A percentile compares a stretch with the other conserved stretches of the same genome.
These are phyloP conservation scores for Trametes cubensis DNA, from an alignment of 768 basidiomycete species.

Conservation along the genomic window DNA sequence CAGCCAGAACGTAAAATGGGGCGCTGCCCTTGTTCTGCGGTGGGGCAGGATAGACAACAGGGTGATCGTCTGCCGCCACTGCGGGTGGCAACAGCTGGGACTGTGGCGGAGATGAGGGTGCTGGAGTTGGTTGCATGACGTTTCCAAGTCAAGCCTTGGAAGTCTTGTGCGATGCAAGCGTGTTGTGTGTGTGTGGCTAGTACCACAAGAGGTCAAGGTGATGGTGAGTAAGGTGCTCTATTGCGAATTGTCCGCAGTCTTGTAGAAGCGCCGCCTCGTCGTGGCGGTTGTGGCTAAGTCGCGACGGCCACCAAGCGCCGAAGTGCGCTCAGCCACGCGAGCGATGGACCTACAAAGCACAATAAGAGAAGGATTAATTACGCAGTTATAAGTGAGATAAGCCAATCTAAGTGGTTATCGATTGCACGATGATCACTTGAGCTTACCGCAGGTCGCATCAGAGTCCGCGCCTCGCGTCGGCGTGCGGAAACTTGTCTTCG, in stretches of 20 bases:
- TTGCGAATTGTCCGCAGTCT: background rate
- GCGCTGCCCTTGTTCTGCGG: slow-evolving; percentile 70
- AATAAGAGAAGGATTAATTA: slow-evolving; percentile 4
- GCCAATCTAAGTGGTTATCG: slow-evolving; percentile 15
- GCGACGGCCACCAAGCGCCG: background rate
- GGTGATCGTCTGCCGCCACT: slow-evolving; percentile 27
- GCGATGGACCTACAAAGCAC: slow-evolving; percentile 15
- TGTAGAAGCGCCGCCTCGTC: background rate
- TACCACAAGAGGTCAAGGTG: background rate
- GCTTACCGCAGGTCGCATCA: slow-evolving; percentile 15
- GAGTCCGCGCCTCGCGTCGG: slow-evolving; percentile 6
- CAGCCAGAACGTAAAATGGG: slow-evolving; percentile 67
- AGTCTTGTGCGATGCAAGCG: background rate
- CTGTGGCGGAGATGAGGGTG: slow-evolving; percentile 58
- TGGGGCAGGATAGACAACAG: slow-evolving; percentile 48
- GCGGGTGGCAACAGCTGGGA: slow-evolving; percentile 40
- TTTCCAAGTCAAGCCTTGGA: background rate
- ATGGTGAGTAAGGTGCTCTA: background rate
- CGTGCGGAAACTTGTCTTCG: slow-evolving; percentile 16
- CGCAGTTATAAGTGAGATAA: background rate
- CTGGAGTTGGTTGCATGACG: slow-evolving; percentile 51
- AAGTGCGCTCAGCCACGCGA: slow-evolving; percentile 2
- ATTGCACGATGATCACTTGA: slow-evolving; percentile 5
- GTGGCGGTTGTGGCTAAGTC: slow-evolving; percentile 11
- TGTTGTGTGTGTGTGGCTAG: too few species aligned